Percentiles rank a stretch among this genome's conserved stretches.
phyloP scores from a whole-genome alignment of 73 alveolate genomes.

The Paramecium octaurelia region DNA sequence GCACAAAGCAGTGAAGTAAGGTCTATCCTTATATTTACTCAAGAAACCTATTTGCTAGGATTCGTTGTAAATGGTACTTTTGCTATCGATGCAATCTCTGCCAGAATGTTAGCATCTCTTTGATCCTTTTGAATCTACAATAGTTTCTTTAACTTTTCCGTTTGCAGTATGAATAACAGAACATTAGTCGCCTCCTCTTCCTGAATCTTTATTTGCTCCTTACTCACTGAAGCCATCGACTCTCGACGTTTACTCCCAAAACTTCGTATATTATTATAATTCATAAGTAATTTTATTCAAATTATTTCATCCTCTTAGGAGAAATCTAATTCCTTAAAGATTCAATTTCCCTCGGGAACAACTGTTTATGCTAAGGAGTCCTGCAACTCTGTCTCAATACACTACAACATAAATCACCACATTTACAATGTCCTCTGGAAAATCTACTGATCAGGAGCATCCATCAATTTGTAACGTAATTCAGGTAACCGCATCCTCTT shows the following conservation, averaged over 20 bases:
- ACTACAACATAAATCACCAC: neutral
- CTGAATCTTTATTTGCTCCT: neutral
- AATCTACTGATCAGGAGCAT: neutral
- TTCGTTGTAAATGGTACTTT: neutral
- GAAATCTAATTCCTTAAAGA: neutral
- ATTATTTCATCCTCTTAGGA: neutral
- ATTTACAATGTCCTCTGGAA: neutral
- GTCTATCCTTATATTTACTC: slow-evolving; percentile 54
- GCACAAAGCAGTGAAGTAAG: slow-evolving; percentile 41
- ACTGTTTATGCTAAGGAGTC: neutral
- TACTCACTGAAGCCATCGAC: neutral
- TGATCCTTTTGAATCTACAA: neutral
- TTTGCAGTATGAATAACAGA: neutral
- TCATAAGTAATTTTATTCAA: slow-evolving; percentile 17
- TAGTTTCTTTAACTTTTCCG: neutral
- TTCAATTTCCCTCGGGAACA: neutral
- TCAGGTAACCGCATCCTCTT: slow-evolving; percentile 8
- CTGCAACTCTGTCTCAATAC: neutral
- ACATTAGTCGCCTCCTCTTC: neutral
- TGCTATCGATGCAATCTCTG: neutral
- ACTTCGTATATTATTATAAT: neutral
- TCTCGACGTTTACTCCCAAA: neutral
- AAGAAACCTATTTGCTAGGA: slow-evolving; percentile 21
- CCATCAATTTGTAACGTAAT: neutral
- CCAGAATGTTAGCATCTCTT: neutral